These are phyloP conservation scores for Candida incommunis DNA, from an alignment of 805 yeast genomes.

Conservation along the genomic window DNA sequence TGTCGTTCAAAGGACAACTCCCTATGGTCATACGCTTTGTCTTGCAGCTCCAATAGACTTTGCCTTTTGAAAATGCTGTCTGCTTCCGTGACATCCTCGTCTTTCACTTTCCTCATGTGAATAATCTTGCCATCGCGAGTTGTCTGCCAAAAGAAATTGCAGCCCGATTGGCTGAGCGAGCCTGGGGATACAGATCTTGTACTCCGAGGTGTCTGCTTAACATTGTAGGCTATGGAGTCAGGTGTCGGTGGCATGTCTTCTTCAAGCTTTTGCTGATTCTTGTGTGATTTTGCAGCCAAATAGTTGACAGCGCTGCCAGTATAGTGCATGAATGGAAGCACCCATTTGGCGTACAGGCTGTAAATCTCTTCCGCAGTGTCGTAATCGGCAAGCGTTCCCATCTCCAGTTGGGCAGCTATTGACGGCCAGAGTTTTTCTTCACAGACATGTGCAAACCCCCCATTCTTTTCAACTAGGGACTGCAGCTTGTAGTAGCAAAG, in stretches of 20 bases:
- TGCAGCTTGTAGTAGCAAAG: constrained; percentile 20
- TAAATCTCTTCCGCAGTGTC: constrained; percentile 3
- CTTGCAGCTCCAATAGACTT: too few relatives aligned
- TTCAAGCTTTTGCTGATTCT: not conserved
- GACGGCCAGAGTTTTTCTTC: constrained; percentile 7
- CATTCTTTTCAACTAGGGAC: constrained; percentile 14
- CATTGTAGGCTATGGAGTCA: not conserved
- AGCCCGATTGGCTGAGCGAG: not conserved
- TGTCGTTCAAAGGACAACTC: not conserved
- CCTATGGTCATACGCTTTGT: too few relatives aligned
- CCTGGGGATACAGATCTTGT: too few relatives aligned
- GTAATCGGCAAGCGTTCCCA: constrained; percentile 5
- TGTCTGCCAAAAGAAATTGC: not conserved
- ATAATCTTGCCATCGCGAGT: too few relatives aligned
- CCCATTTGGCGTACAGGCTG: constrained; percentile 9
- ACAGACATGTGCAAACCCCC: constrained; percentile 17
- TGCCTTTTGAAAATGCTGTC: too few relatives aligned
- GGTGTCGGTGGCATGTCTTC: not conserved
- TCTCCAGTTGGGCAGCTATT: constrained; percentile 6
- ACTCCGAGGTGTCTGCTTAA: too few relatives aligned
- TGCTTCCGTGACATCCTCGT: not conserved
- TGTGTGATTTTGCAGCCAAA: not conserved
- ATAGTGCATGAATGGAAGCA: constrained; percentile 18
- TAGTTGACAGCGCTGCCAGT: constrained; percentile 4
- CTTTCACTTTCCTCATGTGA: not conserved